Evolutionary conservation across 441 rosid genomes (phyloP), one percentile per base, ranked within the genome.

Genomic region (Populus hybrid): DNA sequence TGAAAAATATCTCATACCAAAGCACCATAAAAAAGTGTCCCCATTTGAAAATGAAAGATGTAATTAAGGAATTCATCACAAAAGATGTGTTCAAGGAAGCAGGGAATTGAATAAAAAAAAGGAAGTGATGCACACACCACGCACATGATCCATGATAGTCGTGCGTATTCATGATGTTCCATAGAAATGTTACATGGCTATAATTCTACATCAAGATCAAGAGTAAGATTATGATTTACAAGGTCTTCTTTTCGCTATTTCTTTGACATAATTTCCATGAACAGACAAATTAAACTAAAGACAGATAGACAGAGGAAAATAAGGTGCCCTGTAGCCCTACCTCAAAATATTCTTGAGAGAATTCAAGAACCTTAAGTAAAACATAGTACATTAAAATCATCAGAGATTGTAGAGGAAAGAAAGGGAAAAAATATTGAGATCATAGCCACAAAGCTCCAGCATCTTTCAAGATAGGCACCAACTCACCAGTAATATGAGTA

Each of bases 401-500:
- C 53, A 12, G 30, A 53, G 6, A 53, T 14, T 28, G 30, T 63
- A 67, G 40, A 32, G 26, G 32, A 69, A 18, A 26, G 0, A 5
- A 30, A 30, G 32, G 32, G 4, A 3, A 0, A 8, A 35, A 7
- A 65, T 30, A 30, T 30, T 30, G 32, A 30, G 1, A 53, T 53
- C 2, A 19, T 5, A 65, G 26, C 32, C 32, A 30, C 32, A 30
- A 30, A 30, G 32, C 32, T 30, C 32, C 32, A 30, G 32, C 32
- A 30, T 89, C 88, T 76, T 91, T 91, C 82, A 94, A 79, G 73
- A 89, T 84, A 14, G 98, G 96, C 78, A 92, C 94, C 83, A 94
- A 82, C 65, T 92, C 97, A 73, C 96, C 97, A 0, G 96, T 85
- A 72, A 92, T 92, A 89, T 92, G 98, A 72, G 91, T 83, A 2